Base-by-base conservation (phyloP, 768 basidiomycete species). In the Lyophyllum decastes region DNA sequence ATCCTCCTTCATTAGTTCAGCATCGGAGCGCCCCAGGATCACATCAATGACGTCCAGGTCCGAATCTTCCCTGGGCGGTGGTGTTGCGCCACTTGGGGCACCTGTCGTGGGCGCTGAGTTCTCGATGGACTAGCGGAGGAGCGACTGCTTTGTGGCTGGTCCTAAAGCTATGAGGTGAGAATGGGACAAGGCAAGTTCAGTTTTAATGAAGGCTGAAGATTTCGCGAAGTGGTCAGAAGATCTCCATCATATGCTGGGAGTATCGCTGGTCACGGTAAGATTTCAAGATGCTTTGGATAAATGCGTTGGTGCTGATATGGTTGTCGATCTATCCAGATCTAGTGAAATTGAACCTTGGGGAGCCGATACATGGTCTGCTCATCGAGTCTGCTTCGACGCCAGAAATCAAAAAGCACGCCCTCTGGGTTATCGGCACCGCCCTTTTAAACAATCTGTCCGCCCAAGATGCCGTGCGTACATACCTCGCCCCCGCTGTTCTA, bases 351-450 rank as follows among this genome's bases (percentile, higher is more conserved):
- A 78, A 83, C 44, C 83, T 96, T 71, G 95, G 94, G 94, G 81
- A 81, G 55, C 87, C 90, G 0, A 65, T 95, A 0, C 85, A 93
- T 41, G 67, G 70, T 7, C 76, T 95, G n/a, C 67, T 92, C 35
- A 79, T 76, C 8, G 77, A 82, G 4, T 70, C 83, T 7, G 68
- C 74, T 0, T 80, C 85, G 2, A 79, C 88, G 0, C 79, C 83
- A n/a, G 76, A 75, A 25, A 79, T 95, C 24, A 86, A 83, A 64
- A 73, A 79, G 58, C 86, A 90, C 58, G 82, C 85, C 0, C 72
- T 95, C 10, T 96, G 94, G 94, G 86, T 95, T 0, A 80, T 92
- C 24, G 94, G 94, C 6, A 96, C 94, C 0, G 92, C 94, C 0
- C 66, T 95, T 5, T 93, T 95, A 69, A 95, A 96, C 65, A 96